Base-by-base conservation (phyloP, 306 rosid species). In the Leucaena leucocephala region DNA sequence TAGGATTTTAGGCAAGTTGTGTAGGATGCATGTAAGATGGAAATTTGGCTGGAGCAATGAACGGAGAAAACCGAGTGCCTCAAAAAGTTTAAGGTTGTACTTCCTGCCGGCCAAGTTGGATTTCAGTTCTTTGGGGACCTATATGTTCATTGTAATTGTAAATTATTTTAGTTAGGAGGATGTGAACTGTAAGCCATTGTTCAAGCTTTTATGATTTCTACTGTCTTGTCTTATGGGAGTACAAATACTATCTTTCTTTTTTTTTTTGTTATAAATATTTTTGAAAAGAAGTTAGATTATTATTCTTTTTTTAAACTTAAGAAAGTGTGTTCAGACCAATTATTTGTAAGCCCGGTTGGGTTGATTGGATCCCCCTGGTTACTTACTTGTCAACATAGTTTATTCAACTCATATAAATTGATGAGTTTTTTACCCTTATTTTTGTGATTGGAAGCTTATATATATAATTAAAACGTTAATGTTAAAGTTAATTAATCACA, bases 1-100 rank as follows among this genome's bases (percentile, higher is more conserved):
- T 81, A 68, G 86, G 89, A 77, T 78, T 77, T 83, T 76, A 80
- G 88, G 76, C 90, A 71, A 68, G 82, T 83, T 36, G 71, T 87
- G 84, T 88, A 81, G 80, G 87, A 62, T 69, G 72, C 72, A 76
- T 61, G 9, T 33, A 33, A 12, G 67, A 61, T 59, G 66, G 66
- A 59, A 63, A 62, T 49, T 79, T 65, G 61, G 36, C 63, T 74
- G 72, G 58, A 77, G n/a, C 80, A 27, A 48, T 78, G 80, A 52
- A 75, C 70, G 40, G 38, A 77, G 76, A 78, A 39, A 77, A 85
- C 72, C 9, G 8, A 59, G 71, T 36, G 80, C 65, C 40, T 73
- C 65, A 77, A 67, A 73, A 80, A 83, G 66, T 48, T 72, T 0
- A 54, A 72, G 77, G 21, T 46, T n/a, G 57, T 44, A 22, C 58